phyloP scores from a whole-genome alignment of 2,329 filamentous ascomycete genomes.

The Exophiala aquamarina region DNA sequence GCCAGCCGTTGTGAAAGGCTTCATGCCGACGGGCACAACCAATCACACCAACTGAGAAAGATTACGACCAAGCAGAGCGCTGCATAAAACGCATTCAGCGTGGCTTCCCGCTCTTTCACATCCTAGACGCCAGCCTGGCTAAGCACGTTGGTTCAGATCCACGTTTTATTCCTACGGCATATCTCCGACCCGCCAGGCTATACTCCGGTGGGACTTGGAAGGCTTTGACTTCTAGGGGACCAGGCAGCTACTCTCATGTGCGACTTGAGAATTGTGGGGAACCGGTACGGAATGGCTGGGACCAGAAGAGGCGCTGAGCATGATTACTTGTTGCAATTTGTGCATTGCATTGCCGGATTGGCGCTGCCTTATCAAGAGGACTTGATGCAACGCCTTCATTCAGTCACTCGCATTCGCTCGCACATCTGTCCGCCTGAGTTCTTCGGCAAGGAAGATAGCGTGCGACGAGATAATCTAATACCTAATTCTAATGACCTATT shows the following conservation, averaged over 20 bases:
- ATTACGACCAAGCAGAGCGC: neutral
- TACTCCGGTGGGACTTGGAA: no score
- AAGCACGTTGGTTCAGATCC: no score
- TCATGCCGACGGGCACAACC: neutral
- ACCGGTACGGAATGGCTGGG: no score
- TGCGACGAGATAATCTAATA: constrained; percentile 1
- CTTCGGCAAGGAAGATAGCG: neutral
- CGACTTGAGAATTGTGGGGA: no score
- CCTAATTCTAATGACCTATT: neutral
- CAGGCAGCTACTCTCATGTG: no score
- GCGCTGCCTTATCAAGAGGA: neutral
- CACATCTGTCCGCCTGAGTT: neutral
- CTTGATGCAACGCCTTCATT: neutral
- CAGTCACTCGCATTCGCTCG: neutral
- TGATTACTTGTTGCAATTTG: no score
- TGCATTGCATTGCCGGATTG: neutral
- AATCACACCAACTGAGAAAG: neutral
- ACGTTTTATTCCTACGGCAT: no score
- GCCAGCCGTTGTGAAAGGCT: neutral
- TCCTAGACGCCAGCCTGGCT: no score
- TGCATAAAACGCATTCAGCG: neutral
- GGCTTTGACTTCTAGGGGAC: no score
- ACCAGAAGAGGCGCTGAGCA: no score
- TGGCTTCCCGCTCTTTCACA: no score
- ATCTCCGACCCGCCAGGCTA: no score